phyloP scores from a whole-genome alignment of 129 eudicot species.

The Pseudognaphalium luteoalbum region DNA sequence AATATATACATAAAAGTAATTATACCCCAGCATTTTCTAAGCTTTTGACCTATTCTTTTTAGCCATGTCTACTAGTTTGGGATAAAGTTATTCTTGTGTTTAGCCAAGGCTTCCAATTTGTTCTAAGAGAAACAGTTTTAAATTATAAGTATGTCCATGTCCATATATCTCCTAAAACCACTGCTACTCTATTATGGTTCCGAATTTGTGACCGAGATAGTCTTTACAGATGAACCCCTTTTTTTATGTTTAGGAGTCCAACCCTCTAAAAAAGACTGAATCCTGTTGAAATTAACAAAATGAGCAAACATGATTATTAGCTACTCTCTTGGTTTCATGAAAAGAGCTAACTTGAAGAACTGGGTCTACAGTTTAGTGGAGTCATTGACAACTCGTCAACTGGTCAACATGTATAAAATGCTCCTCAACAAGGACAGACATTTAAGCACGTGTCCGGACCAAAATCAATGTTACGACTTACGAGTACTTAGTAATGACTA shows the following conservation, averaged over 20 bases:
- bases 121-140: background rate
- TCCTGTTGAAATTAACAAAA: background rate
- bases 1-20: conserved; percentile 5
- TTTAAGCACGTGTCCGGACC: background rate
- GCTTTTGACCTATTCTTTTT: background rate
- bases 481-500: background rate
- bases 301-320: background rate
- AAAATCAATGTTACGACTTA: background rate
- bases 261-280: background rate
- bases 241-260: background rate
- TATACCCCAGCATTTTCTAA: conserved; percentile 10
- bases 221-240: background rate
- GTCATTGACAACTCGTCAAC: background rate
- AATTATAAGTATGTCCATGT: background rate
- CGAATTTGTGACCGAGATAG: too few species aligned
- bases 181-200: background rate
- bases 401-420: background rate
- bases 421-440: background rate
- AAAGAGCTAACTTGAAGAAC: background rate
- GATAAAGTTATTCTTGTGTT: too few species aligned
- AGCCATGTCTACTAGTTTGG: too few species aligned
- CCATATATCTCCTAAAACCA: background rate
- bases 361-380: background rate
- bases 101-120: background rate
- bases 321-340: background rate